phyloP scores from a whole-genome alignment of 1,284 basidiomycete species.

The Fistulinella cinereoalba region DNA sequence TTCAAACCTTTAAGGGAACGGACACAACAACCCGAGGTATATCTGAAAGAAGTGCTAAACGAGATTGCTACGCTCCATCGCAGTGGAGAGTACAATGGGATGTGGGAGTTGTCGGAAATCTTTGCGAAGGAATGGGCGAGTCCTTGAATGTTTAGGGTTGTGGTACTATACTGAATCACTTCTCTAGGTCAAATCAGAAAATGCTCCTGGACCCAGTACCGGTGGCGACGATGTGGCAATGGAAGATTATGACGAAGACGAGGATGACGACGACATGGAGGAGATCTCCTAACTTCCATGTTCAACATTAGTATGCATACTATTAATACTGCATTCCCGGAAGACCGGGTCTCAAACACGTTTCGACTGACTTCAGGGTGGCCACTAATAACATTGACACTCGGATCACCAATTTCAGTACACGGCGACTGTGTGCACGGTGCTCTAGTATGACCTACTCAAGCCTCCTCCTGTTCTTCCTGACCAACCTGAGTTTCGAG shows the following conservation, averaged over 20 bases:
- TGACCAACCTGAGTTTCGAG: not conserved
- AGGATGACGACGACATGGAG: constrained; percentile 49
- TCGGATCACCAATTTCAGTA: too few relatives aligned
- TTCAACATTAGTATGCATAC: not conserved
- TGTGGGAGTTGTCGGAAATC: constrained; percentile 68
- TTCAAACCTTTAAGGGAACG: constrained; percentile 77
- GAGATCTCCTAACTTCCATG: constrained; percentile 42
- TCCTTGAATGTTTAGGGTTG: constrained; percentile 9
- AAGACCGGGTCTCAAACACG: too few relatives aligned
- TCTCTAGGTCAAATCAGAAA: constrained; percentile 54
- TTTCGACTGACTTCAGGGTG: too few relatives aligned
- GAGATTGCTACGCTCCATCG: constrained; percentile 83
- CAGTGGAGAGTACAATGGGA: constrained; percentile 71
- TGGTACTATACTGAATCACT: constrained; percentile 31
- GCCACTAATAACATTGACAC: too few relatives aligned
- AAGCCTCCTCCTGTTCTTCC: too few relatives aligned
- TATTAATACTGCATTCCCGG: too few relatives aligned
- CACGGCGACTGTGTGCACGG: too few relatives aligned
- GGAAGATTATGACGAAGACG: constrained; percentile 44
- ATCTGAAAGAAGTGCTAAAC: constrained; percentile 82
- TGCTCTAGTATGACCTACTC: not conserved
- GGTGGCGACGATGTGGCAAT: constrained; percentile 35
- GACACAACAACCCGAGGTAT: constrained; percentile 89
- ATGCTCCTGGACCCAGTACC: constrained; percentile 44
- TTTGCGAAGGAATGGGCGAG: constrained; percentile 64